Conservation (phyloP, 2,329 filamentous ascomycete species). For the Cladophialophora yegresii region DNA sequence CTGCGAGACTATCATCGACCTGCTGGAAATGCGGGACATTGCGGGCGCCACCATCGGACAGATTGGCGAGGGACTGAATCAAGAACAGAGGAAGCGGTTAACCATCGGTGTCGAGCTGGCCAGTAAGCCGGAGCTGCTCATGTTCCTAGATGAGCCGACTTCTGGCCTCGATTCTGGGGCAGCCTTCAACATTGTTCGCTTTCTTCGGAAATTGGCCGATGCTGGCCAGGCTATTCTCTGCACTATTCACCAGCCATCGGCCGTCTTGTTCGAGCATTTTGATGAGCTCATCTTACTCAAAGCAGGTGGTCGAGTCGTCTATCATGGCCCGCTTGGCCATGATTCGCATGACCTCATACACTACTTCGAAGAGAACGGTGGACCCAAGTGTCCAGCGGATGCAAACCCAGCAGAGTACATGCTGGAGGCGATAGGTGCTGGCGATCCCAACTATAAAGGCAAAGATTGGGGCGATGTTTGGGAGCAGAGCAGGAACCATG, state of each 20-base stretch:
- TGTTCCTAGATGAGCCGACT: constrained; percentile 66
- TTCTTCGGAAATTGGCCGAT: constrained; percentile 63
- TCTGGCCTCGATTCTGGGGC: constrained; percentile 70
- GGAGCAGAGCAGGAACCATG: constrained; percentile 55
- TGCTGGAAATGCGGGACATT: constrained; percentile 68
- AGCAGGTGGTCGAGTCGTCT: constrained; percentile 76
- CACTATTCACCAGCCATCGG: constrained; percentile 89
- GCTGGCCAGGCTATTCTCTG: constrained; percentile 85
- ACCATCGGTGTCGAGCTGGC: constrained; percentile 65
- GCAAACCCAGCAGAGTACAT: constrained; percentile 58
- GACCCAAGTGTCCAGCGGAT: constrained; percentile 58
- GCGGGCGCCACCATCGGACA: constrained; percentile 66
- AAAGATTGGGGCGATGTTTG: constrained; percentile 66
- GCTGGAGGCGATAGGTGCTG: constrained; percentile 60
- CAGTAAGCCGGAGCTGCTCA: constrained; percentile 61
- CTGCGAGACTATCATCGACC: constrained; percentile 67
- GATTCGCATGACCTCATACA: constrained; percentile 69
- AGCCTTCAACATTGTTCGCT: constrained; percentile 64
- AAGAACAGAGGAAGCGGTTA: constrained; percentile 67
- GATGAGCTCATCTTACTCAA: constrained; percentile 78
- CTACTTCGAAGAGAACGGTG: constrained; percentile 59
- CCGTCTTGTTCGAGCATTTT: constrained; percentile 83
- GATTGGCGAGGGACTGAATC: constrained; percentile 61
- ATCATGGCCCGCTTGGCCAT: constrained; percentile 81
- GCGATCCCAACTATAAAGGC: constrained; percentile 61